A percentile compares a stretch with the other conserved stretches of the same genome.
These are phyloP conservation scores for Alternaria triticimaculans DNA, from an alignment of 2,329 filamentous ascomycete species.

Conservation along the genomic window DNA sequence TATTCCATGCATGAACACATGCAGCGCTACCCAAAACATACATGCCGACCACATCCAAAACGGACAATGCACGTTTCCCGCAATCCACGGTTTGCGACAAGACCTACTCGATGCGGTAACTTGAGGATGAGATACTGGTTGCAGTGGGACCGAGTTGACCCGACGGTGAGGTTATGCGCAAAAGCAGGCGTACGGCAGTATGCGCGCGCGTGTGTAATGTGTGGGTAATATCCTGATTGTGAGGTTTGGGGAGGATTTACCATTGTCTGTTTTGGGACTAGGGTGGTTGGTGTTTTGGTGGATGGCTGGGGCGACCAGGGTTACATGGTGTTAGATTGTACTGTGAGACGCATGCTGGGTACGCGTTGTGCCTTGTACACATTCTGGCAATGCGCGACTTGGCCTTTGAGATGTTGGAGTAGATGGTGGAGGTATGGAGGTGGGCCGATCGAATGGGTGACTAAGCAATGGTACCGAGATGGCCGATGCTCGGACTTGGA, in stretches of 20 bases:
- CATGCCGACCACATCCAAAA: not conserved
- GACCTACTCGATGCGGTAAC: conserved; percentile 1
- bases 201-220: not conserved
- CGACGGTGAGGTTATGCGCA: not conserved
- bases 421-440: not conserved
- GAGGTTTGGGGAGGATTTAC: not conserved
- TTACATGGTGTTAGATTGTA: not conserved
- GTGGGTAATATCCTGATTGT: not conserved
- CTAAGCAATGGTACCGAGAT: conserved; percentile 11
- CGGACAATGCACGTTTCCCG: not conserved
- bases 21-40: not conserved
- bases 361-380: not conserved
- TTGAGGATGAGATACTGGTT: not conserved
- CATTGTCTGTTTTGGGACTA: conserved; percentile 14
- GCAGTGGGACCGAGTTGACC: not conserved
- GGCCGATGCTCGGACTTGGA: conserved; percentile 12
- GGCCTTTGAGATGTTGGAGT: not conserved
- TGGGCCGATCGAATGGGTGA: not conserved
- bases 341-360: not conserved
- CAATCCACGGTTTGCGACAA: not conserved
- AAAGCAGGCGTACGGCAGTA: not conserved
- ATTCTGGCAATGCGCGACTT: not conserved
- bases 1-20: not conserved
- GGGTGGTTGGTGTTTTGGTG: not conserved
- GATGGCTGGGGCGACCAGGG: not conserved